Evolutionary conservation across 1,284 basidiomycete species (phyloP), one percentile per base, ranked within the genome.

Genomic region (Mixia osmundae): DNA sequence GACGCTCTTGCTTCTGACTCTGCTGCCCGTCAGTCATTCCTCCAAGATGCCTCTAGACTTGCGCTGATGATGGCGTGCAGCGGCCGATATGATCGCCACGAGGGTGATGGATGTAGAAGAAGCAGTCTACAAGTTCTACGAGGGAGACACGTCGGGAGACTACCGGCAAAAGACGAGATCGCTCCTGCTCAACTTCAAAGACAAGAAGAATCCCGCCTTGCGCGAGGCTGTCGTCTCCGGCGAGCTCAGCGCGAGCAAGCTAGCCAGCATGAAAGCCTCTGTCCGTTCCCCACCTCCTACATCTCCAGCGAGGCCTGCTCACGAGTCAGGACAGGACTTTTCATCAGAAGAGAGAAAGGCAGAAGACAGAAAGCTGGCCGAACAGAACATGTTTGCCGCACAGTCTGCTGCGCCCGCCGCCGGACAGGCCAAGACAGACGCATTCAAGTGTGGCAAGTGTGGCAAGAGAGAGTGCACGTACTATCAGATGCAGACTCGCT

Each of bases 371-470:
- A 76, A 75, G 51, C 76, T 97, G 44, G 68, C 71, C 38, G 71
- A 77, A 48, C 71, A 79, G 41, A 97, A 97, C 52, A 59, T 97
- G 33, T 79, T 85, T 64, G 78, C 85, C 36, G 76, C 87, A 2
- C 71, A 91, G 12, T 80, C 76, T 3, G 89, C 87, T 0, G 79
- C 68, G 11, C 77, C 87, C 45, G 56, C 58, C 36, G n/a, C n/a
- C n/a, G n/a, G n/a, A n/a, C 57, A 64, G 57, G 87, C 89, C 11
- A 89, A 97, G 57, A 99, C 91, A 0, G 83, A 89, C 48, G 83
- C 83, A 1, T 99, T 99, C 76, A 83, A 95, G 56, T 99, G 91
- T 52, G 66, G 71, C 14, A 69, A 79, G 49, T 99, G 89, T 44
- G 40, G 47, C n/a, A 48, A 78, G 71, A 62, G 78, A 47, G 80